Evolutionary conservation across 805 yeast species (phyloP), one percentile per base, ranked within the genome.

Genomic region (Starmerella vitae): DNA sequence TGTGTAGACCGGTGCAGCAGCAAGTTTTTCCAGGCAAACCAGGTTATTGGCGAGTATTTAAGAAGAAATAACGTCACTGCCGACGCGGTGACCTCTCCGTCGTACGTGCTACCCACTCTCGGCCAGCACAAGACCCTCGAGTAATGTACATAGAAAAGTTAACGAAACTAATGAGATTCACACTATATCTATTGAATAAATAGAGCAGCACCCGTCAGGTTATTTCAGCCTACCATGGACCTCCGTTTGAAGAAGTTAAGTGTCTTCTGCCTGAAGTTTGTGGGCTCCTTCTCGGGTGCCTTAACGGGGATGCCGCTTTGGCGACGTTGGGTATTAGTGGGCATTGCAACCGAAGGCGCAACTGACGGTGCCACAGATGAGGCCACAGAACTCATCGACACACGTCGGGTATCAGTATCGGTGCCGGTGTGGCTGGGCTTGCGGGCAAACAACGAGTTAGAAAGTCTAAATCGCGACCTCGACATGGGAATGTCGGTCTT

Each of bases 1-100:
- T 88, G 96, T 57, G 62, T 82, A 9, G 94, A 85, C 57, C 65
- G 96, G 44, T 86, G 97, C 62, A 88, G 81, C 32, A 61, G 74
- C 46, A 86, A 86, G 58, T 85, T 77, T 59, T 81, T 84, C 64
- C 68, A 68, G 50, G 77, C 85, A 33, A 85, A 47, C 39, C 21
- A 26, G 78, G 32, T 44, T 35, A 46, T 59, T 4, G 58, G 59
- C 27, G 49, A 51, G 28, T 43, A 42, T 30, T 33, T 59, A 47
- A 41, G 56, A 19, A 30, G 41, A 10, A 33, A 36, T 12, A 43
- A 41, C 13, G 41, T 35, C 24, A 30, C 30, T 28, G 45, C 51
- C 9, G 46, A 40, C 13, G 24, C 28, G 18, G 7, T 40, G 15
- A 36, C 51, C 4, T 32, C 52, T 4, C 42, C 42, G 6, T 34